A percentile compares a stretch with the other conserved stretches of the same genome.
Conservation (phyloP, 768 basidiomycete genomes). For the Pulveroboletus ravenelii region DNA sequence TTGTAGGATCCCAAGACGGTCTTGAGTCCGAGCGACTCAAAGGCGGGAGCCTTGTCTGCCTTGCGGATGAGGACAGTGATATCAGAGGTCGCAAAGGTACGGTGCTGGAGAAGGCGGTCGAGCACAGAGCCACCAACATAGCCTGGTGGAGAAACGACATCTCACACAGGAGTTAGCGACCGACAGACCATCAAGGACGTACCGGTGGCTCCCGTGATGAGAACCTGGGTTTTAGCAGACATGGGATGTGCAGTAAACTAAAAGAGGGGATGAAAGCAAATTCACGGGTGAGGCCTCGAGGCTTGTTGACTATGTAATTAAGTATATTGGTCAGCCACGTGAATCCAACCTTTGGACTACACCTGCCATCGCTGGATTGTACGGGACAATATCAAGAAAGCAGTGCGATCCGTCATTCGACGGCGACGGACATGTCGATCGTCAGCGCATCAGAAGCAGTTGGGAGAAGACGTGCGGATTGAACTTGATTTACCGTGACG, state of each 20-base stretch:
- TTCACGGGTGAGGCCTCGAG: too few relatives aligned
- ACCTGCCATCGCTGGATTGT: too few relatives aligned
- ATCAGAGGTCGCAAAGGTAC: conserved; percentile 17
- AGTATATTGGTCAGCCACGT: too few relatives aligned
- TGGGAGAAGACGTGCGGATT: background rate
- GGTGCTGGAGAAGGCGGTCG: conserved; percentile 28
- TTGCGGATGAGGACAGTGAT: conserved; percentile 31
- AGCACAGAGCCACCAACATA: conserved; percentile 33
- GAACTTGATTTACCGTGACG: background rate
- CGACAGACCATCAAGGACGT: background rate
- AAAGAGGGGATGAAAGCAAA: background rate
- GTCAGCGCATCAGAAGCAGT: background rate
- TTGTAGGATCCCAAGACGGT: conserved; percentile 40
- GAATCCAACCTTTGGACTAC: too few relatives aligned
- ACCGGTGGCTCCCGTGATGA: conserved; percentile 22
- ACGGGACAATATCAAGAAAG: too few relatives aligned
- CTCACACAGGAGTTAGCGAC: background rate
- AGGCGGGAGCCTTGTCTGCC: conserved; percentile 17
- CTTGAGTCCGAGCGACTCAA: conserved; percentile 25
- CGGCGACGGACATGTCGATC: too few relatives aligned
- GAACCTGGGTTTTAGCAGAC: conserved; percentile 18
- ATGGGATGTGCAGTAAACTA: background rate
- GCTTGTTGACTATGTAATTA: too few relatives aligned
- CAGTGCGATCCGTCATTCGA: too few relatives aligned
- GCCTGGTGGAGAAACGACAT: conserved; percentile 11